Conservation (phyloP, 140 eudicot genomes). For the Senecio squalidus region DNA sequence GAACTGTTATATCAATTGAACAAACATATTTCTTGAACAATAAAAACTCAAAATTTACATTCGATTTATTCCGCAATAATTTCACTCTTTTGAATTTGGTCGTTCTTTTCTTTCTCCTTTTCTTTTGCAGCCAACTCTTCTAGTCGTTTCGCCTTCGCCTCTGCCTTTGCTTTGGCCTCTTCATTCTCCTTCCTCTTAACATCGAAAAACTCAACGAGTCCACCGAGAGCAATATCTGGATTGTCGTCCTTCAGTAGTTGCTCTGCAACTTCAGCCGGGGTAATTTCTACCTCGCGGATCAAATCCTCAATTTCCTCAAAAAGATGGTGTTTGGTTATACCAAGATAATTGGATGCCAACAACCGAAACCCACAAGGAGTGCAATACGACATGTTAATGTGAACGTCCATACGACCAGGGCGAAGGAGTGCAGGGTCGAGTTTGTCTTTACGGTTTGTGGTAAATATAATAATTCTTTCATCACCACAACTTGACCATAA, state of each 20-base stretch:
- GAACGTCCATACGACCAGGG: too few species aligned
- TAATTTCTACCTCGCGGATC: constrained; percentile 14
- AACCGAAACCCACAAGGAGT: constrained; percentile 36
- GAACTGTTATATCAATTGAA: too few species aligned
- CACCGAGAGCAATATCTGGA: constrained; percentile 30
- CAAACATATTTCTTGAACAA: too few species aligned
- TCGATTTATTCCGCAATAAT: too few species aligned
- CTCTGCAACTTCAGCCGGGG: constrained; percentile 70
- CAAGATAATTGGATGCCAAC: constrained; percentile 50
- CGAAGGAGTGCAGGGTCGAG: too few species aligned
- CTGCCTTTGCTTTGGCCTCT: not conserved
- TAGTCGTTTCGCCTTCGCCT: not conserved
- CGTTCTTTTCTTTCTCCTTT: not conserved
- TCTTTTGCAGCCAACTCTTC: constrained; percentile 1
- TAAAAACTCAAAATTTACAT: too few species aligned
- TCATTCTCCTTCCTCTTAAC: constrained; percentile 16
- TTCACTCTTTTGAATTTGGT: not conserved
- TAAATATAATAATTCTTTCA: too few species aligned
- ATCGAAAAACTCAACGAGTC: constrained; percentile 38
- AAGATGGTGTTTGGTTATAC: constrained; percentile 13
- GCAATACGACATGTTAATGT: too few species aligned
- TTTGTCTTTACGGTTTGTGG: too few species aligned
- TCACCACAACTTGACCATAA: too few species aligned
- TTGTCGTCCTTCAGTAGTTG: constrained; percentile 35
- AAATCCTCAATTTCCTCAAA: constrained; percentile 38